Evolutionary conservation across 1,139 yeast species (phyloP).

Genomic region (Hanseniaspora sp.): DNA sequence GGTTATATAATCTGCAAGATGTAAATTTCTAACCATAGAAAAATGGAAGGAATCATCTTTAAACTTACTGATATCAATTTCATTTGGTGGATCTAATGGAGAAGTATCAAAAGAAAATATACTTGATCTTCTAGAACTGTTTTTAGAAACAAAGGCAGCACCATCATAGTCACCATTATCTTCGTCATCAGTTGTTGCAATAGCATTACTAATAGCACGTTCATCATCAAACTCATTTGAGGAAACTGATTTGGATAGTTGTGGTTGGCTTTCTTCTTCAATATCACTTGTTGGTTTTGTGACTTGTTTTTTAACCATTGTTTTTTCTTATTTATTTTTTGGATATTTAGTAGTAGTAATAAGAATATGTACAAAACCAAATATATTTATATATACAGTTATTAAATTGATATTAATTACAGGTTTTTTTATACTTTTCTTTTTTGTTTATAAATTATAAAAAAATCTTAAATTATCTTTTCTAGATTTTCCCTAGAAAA

Average conservation of each 20-base stretch:
- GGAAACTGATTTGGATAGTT: not conserved
- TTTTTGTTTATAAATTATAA: no score
- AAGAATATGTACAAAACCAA: no score
- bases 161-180: slow-evolving; percentile 18
- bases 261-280: not conserved
- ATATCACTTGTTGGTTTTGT: not conserved
- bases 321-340: not conserved
- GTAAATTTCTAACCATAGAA: slow-evolving; percentile 65
- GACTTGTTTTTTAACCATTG: not conserved
- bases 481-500: no score
- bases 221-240: not conserved
- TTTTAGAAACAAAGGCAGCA: slow-evolving; percentile 17
- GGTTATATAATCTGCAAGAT: slow-evolving; percentile 92
- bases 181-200: slow-evolving; percentile 14
- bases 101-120: slow-evolving; percentile 33
- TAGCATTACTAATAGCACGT: slow-evolving; percentile 11
- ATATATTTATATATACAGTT: no score
- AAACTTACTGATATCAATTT: slow-evolving; percentile 64
- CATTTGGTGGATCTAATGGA: slow-evolving; percentile 49
- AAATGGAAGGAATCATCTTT: slow-evolving; percentile 71
- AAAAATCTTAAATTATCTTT: no score
- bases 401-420: no score
- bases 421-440: no score
- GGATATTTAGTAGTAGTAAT: no score
- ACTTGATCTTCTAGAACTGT: slow-evolving; percentile 33